Conservation (phyloP, 1,284 basidiomycete genomes). For the Caloboletus firmus region DNA sequence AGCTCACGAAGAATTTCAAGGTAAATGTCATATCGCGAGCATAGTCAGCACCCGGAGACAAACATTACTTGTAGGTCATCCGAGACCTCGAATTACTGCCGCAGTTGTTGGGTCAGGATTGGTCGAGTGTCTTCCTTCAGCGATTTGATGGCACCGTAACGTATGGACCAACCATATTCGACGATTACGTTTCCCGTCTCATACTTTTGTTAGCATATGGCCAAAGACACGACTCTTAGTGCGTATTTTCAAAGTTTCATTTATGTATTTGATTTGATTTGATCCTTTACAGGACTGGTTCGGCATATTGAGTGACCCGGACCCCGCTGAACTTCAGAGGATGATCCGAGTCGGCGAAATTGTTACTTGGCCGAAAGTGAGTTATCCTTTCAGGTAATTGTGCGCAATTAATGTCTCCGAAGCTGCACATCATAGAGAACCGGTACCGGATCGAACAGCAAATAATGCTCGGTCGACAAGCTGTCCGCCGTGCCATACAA, state of each 20-base stretch:
- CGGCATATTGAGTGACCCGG: slow-evolving; percentile 81
- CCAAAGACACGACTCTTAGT: slow-evolving; percentile 79
- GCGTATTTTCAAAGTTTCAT: slow-evolving; percentile 23
- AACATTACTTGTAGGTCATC: slow-evolving; percentile 58
- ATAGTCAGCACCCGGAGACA: background rate
- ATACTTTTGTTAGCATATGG: slow-evolving; percentile 67
- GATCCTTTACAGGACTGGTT: slow-evolving; percentile 69
- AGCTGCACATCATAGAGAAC: slow-evolving; percentile 93
- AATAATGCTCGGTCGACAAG: slow-evolving; percentile 78
- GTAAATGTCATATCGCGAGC: slow-evolving; percentile 35
- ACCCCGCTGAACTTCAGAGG: slow-evolving; percentile 72
- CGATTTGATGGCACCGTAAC: slow-evolving; percentile 82
- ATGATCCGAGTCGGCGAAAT: slow-evolving; percentile 85
- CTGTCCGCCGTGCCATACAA: slow-evolving; percentile 57
- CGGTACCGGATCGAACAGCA: slow-evolving; percentile 78
- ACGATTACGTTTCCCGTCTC: slow-evolving; percentile 27
- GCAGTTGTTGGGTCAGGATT: slow-evolving; percentile 87
- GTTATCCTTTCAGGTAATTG: slow-evolving; percentile 8
- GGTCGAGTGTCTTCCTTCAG: slow-evolving; percentile 93
- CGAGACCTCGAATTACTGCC: slow-evolving; percentile 91
- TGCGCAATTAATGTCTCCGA: slow-evolving; percentile 7
- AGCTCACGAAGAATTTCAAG: slow-evolving; percentile 94
- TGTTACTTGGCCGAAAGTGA: slow-evolving; percentile 95
- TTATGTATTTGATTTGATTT: slow-evolving; percentile 4
- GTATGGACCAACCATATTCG: slow-evolving; percentile 44